Evolutionary conservation across 2,329 filamentous ascomycete genomes (phyloP).

Genomic region (Rasamsonia emersonii): DNA sequence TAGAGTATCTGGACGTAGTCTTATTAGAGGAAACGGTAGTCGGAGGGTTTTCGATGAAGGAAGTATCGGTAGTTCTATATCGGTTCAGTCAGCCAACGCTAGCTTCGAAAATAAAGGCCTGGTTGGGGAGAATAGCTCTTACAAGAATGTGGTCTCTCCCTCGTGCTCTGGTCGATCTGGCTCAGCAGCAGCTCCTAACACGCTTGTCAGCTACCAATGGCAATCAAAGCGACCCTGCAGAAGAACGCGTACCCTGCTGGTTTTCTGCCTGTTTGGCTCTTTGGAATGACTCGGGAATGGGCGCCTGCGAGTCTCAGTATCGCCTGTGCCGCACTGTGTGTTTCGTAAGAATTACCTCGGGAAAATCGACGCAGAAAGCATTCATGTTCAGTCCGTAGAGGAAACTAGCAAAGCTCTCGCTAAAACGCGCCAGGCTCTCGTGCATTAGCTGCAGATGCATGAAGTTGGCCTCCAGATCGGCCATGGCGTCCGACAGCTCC

Average conservation of each 20-base stretch:
- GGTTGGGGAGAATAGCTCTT: too few species aligned
- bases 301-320: slow-evolving; percentile 48
- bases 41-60: slow-evolving; percentile 78
- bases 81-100: slow-evolving; percentile 1
- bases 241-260: slow-evolving; percentile 32
- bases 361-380: slow-evolving; percentile 95
- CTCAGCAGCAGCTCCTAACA: slow-evolving; percentile 26
- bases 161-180: slow-evolving; percentile 36
- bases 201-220: slow-evolving; percentile 9
- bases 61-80: slow-evolving; percentile 75
- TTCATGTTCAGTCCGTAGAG: slow-evolving; percentile 98
- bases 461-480: slow-evolving; percentile 93
- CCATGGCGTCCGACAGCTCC: slow-evolving; percentile 87
- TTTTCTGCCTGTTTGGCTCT: slow-evolving; percentile 53
- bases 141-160: slow-evolving; percentile 78
- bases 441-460: slow-evolving; percentile 97
- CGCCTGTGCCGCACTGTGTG: neutral
- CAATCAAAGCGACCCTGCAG: neutral
- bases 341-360: slow-evolving; percentile 54
- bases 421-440: slow-evolving; percentile 85
- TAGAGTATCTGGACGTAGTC: slow-evolving; percentile 25
- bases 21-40: slow-evolving; percentile 41
- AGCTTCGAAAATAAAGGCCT: slow-evolving; percentile 1
- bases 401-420: slow-evolving; percentile 91
- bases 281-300: slow-evolving; percentile 73